phyloP scores from a whole-genome alignment of 495 filamentous ascomycete species.

The Aspergillus olivimuriae region DNA sequence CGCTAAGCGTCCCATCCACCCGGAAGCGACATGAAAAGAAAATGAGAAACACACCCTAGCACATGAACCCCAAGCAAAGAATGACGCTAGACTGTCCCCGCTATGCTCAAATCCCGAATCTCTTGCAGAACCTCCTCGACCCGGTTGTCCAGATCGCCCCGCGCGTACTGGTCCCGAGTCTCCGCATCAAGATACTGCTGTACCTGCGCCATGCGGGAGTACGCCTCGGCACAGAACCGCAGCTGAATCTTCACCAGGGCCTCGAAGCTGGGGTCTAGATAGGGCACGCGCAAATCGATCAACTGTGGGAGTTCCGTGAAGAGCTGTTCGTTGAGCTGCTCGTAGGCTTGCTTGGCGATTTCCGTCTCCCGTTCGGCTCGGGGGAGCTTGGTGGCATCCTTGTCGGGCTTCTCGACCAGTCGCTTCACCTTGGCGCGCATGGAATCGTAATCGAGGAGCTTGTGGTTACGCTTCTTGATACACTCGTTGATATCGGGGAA shows the following conservation, averaged over 20 bases:
- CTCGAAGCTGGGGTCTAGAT: constrained; percentile 94
- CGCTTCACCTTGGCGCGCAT: constrained; percentile 95
- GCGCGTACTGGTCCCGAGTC: constrained; percentile 91
- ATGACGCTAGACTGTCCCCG: constrained; percentile 43
- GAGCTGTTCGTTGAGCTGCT: constrained; percentile 92
- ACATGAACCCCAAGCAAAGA: no score
- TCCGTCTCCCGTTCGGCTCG: constrained; percentile 91
- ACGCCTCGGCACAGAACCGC: constrained; percentile 95
- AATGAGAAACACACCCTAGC: no score
- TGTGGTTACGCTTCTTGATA: constrained; percentile 98
- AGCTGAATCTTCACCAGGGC: constrained; percentile 98
- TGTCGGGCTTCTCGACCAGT: constrained; percentile 95
- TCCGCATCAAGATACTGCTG: constrained; percentile 98
- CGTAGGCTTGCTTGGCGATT: constrained; percentile 87
- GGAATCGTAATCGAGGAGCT: constrained; percentile 94
- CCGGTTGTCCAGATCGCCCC: constrained; percentile 81
- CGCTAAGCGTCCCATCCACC: neutral
- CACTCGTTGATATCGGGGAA: constrained; percentile 99
- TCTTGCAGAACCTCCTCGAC: constrained; percentile 97
- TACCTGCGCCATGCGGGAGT: constrained; percentile 95
- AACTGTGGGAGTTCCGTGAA: constrained; percentile 91
- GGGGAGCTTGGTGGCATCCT: constrained; percentile 91
- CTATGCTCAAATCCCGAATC: constrained; percentile 94
- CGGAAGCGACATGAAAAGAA: no score
- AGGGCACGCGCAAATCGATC: constrained; percentile 93